Base-by-base conservation (phyloP, 352 stramenopile genomes). In the Achlya hypogyna region DNA sequence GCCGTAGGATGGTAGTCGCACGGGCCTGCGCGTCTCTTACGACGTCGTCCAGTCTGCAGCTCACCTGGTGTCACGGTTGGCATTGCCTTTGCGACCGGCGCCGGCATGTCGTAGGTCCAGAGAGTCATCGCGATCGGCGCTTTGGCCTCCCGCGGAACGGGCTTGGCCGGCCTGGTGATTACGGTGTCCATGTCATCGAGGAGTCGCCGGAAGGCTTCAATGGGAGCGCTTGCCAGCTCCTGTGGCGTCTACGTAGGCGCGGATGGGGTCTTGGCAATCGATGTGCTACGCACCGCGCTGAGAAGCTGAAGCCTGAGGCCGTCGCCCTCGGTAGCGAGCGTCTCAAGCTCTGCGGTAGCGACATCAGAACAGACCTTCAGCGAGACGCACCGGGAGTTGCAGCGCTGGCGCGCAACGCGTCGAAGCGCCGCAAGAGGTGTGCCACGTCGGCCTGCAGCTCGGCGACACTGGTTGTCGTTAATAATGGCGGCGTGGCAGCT, bases 91-190 rank as follows among this genome's bases (percentile, higher is more conserved):
- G 49, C 49, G 2, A n/a, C 25, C 25, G 49, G 49, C 25, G 49
- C 49, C 25, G 49, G 49, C 49, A 56, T 56, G 16, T 56, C 31
- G 31, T 56, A 56, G 2, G 49, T 56, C 49, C 49, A 56, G 31
- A 56, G 49, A 10, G 49, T 38, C 49, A 56, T 56, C 2, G 49
- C 20, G 10, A 56, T 10, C 25, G 49, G 49, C 49, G 49, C 31
- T 20, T 56, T 56, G 2, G 8, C n/a, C 2, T 1, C 10, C 49
- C 12, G 25, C 8, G 25, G 49, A 10, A 20, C 18, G 22, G 18
- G 42, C 22, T 49, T 49, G 22, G 42, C 22, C 18, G 42, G n/a
- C n/a, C n/a, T n/a, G n/a, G n/a, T n/a, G n/a, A n/a, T n/a, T n/a
- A n/a, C 42, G 22, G 18, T 49, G 18, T 49, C 42, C 18, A 49